phyloP scores from a whole-genome alignment of 169 alveolate species.

The Babesia bigemina region DNA sequence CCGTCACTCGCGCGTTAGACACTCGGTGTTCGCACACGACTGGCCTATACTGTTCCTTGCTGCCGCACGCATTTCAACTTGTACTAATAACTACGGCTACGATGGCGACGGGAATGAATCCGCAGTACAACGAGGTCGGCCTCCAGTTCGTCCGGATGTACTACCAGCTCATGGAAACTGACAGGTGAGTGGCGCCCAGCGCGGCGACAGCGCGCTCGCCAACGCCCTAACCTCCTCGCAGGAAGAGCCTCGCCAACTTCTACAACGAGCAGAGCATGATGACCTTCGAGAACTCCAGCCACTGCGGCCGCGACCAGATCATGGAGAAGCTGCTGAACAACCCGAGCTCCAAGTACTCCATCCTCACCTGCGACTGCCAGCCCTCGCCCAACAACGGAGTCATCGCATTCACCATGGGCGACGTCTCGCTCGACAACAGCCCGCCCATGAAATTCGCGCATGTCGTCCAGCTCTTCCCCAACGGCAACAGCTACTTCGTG shows the following conservation, averaged over 20 bases:
- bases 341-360: conserved; percentile 62
- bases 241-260: conserved; percentile 65
- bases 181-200: conserved; percentile 38
- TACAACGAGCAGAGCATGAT: conserved; percentile 86
- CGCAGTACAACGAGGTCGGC: conserved; percentile 59
- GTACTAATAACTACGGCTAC: neutral
- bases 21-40: no score
- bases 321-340: conserved; percentile 77
- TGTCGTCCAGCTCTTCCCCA: conserved; percentile 76
- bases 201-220: neutral
- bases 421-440: conserved; percentile 73
- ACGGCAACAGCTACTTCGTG: conserved; percentile 75
- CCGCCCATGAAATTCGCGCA: conserved; percentile 85
- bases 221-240: neutral
- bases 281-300: conserved; percentile 82
- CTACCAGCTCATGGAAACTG: conserved; percentile 63
- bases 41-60: no score
- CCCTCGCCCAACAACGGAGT: conserved; percentile 73
- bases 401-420: conserved; percentile 63
- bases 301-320: conserved; percentile 79
- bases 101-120: conserved; percentile 53
- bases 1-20: no score
- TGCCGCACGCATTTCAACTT: no score
- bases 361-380: conserved; percentile 70
- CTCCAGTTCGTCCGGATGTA: conserved; percentile 59